Evolutionary conservation across 768 basidiomycete species (phyloP).

Genomic region (Hirschioporus abietinus): DNA sequence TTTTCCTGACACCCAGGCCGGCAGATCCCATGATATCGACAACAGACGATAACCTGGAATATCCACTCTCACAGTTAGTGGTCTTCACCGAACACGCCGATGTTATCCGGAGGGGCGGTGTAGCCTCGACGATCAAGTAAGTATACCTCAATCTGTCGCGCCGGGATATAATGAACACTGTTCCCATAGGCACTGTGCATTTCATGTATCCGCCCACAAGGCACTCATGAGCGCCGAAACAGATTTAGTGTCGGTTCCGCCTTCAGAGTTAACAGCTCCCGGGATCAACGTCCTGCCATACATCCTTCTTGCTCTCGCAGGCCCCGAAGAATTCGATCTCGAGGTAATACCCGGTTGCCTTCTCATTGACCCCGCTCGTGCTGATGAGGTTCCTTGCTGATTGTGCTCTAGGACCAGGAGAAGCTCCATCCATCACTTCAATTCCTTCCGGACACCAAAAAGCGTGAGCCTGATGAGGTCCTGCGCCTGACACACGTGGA

Average conservation of each 20-base stretch:
- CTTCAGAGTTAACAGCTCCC: slow-evolving; percentile 52
- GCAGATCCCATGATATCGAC: slow-evolving; percentile 36
- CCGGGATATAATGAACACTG: slow-evolving; percentile 12
- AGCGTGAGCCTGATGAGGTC: slow-evolving; percentile 69
- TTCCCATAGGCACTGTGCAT: slow-evolving; percentile 66
- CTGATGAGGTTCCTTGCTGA: slow-evolving; percentile 5
- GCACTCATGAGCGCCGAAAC: slow-evolving; percentile 68
- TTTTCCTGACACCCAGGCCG: slow-evolving; percentile 70
- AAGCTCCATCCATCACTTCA: slow-evolving; percentile 79
- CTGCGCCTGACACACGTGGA: slow-evolving; percentile 86
- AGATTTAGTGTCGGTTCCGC: slow-evolving; percentile 46
- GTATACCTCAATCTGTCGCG: slow-evolving; percentile 14
- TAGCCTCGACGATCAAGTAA: slow-evolving; percentile 84
- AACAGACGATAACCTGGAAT: slow-evolving; percentile 50
- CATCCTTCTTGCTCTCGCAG: slow-evolving; percentile 85
- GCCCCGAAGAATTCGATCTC: slow-evolving; percentile 91
- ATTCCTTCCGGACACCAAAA: slow-evolving; percentile 81
- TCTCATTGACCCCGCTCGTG: neutral
- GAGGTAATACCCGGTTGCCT: slow-evolving; percentile 48
- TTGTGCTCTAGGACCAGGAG: slow-evolving; percentile 71
- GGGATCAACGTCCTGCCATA: slow-evolving; percentile 84
- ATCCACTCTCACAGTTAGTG: slow-evolving; percentile 76
- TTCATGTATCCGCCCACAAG: slow-evolving; percentile 60
- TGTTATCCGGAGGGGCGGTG: slow-evolving; percentile 80
- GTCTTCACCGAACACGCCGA: slow-evolving; percentile 89